These are phyloP conservation scores for Rhodotorula sp. DNA, from an alignment of 1,284 basidiomycete genomes.

Conservation along the genomic window DNA sequence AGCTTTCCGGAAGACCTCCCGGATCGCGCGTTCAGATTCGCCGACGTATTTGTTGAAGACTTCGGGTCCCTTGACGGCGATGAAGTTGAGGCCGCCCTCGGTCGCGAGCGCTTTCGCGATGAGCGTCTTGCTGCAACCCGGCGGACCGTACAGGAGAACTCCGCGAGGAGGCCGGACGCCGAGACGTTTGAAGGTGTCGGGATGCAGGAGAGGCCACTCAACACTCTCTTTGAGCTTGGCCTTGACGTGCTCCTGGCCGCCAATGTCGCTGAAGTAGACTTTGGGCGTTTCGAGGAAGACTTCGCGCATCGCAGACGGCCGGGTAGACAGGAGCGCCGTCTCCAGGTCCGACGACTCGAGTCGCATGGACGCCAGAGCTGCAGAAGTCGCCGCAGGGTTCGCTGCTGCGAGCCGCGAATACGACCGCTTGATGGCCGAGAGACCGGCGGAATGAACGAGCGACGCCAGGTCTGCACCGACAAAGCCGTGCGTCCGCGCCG, in stretches of 20 bases:
- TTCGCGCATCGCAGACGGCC: conserved; percentile 92
- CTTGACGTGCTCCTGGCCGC: conserved; percentile 76
- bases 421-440: conserved; percentile 76
- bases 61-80: conserved; percentile 98
- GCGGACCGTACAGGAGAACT: conserved; percentile 91
- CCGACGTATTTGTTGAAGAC: conserved; percentile 96
- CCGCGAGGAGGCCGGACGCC: conserved; percentile 88
- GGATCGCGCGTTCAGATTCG: conserved; percentile 89
- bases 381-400: conserved; percentile 20
- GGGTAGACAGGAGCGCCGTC: conserved; percentile 70
- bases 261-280: conserved; percentile 83
- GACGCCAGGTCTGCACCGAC: conserved; percentile 94
- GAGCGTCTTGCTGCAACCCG: conserved; percentile 95
- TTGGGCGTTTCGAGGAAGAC: conserved; percentile 83
- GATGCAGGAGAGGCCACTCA: conserved; percentile 90
- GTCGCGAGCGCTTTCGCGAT: conserved; percentile 90
- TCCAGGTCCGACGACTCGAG: conserved; percentile 60
- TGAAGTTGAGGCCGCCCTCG: conserved; percentile 93
- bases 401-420: conserved; percentile 30
- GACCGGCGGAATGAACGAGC: conserved; percentile 89
- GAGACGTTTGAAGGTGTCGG: conserved; percentile 78
- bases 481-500: conserved; percentile 86
- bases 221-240: conserved; percentile 81
- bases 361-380: conserved; percentile 20
- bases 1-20: conserved; percentile 94